Conservation (phyloP, 2,329 filamentous ascomycete genomes). For the Aspergillus pseudoterreus region DNA sequence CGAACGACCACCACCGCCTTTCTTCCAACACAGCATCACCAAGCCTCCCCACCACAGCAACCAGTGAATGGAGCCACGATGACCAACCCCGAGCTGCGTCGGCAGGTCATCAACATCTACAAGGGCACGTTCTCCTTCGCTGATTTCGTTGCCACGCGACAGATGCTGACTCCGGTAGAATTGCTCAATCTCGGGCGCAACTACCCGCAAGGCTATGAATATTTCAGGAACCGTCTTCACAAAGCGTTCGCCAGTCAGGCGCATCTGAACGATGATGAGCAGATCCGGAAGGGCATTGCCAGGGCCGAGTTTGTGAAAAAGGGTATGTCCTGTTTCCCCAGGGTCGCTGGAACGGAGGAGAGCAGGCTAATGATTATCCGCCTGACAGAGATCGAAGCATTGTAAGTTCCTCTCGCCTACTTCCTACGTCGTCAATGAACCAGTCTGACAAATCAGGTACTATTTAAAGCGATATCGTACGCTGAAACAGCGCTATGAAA, state of each 20-base stretch:
- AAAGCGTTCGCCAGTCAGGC: slow-evolving; percentile 78
- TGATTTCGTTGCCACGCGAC: neutral
- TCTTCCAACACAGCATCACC: neutral
- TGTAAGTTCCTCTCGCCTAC: slow-evolving; percentile 54
- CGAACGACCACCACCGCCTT: neutral
- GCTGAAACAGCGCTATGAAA: slow-evolving; percentile 74
- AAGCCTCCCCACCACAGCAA: neutral
- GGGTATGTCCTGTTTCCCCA: slow-evolving; percentile 50
- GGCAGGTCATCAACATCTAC: slow-evolving; percentile 80
- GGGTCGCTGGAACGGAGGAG: too few relatives aligned
- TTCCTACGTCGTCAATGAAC: slow-evolving; percentile 8
- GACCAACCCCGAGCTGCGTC: slow-evolving; percentile 60
- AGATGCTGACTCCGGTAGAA: slow-evolving; percentile 50
- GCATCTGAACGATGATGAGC: slow-evolving; percentile 63
- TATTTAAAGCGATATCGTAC: slow-evolving; percentile 89
- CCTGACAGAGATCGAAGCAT: slow-evolving; percentile 75
- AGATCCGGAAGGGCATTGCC: slow-evolving; percentile 72
- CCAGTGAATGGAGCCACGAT: slow-evolving; percentile 19
- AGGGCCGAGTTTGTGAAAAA: slow-evolving; percentile 88
- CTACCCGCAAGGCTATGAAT: slow-evolving; percentile 80
- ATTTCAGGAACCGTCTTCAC: slow-evolving; percentile 78
- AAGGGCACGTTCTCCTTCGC: slow-evolving; percentile 59
- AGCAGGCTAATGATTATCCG: slow-evolving; percentile 1
- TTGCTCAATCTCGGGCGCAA: slow-evolving; percentile 79
- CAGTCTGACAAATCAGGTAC: slow-evolving; percentile 57